These are phyloP conservation scores for Capsella rubella DNA, from an alignment of 441 rosid species.

Conservation along the genomic window DNA sequence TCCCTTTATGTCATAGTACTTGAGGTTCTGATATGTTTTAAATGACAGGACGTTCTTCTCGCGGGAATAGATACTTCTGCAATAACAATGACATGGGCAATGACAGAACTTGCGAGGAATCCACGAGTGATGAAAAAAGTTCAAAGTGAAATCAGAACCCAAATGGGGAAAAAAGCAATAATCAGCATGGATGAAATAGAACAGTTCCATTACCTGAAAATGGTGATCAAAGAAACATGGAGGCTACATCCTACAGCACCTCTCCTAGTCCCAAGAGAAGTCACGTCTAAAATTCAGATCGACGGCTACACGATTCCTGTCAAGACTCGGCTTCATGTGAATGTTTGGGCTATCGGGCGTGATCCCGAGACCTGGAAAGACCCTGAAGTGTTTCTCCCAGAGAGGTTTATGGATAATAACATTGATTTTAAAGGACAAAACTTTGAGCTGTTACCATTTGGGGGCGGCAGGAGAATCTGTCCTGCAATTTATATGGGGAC, in stretches of 20 bases:
- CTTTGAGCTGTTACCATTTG: conserved; percentile 66
- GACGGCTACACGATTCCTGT: conserved; percentile 48
- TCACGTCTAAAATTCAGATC: conserved; percentile 50
- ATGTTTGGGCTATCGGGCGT: conserved; percentile 68
- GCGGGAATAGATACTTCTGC: conserved; percentile 56
- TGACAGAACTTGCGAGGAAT: conserved; percentile 58
- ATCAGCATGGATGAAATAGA: conserved; percentile 47
- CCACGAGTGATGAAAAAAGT: conserved; percentile 58
- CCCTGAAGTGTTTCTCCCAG: conserved; percentile 59
- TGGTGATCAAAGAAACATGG: conserved; percentile 64
- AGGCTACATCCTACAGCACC: conserved; percentile 71
- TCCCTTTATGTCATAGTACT: background rate
- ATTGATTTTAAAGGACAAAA: conserved; percentile 60
- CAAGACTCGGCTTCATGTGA: conserved; percentile 55
- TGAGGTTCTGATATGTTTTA: background rate
- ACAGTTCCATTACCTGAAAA: conserved; percentile 53
- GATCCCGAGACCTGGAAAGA: conserved; percentile 62
- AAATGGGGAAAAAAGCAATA: conserved; percentile 38
- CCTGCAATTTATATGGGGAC: conserved; percentile 56
- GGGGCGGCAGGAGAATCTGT: conserved; percentile 63
- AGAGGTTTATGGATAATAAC: conserved; percentile 55
- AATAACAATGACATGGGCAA: conserved; percentile 53
- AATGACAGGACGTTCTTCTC: conserved; percentile 50
- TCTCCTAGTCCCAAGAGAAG: conserved; percentile 56
- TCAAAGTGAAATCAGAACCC: conserved; percentile 55